These are phyloP conservation scores for Botrytis porri DNA, from an alignment of 2,329 filamentous ascomycete genomes.

Conservation along the genomic window DNA sequence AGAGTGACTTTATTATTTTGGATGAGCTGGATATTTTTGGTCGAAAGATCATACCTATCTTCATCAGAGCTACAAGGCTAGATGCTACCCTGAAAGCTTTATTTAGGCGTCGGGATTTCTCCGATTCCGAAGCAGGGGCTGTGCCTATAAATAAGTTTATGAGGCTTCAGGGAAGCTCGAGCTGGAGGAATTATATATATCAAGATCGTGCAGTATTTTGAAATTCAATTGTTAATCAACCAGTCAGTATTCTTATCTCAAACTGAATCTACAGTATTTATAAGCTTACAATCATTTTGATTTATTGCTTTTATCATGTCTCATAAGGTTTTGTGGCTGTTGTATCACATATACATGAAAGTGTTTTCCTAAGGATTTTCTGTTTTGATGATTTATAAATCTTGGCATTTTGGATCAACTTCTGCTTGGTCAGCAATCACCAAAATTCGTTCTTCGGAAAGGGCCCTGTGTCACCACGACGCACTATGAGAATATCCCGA, in stretches of 20 bases:
- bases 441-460: not conserved
- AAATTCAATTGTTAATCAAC: not conserved
- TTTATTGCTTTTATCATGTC: rapidly evolving
- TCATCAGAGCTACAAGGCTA: not conserved
- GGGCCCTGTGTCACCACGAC: not conserved
- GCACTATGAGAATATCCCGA: not conserved
- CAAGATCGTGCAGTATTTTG: not conserved
- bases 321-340: rapidly evolving
- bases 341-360: rapidly evolving
- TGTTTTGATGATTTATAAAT: not conserved
- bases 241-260: not conserved
- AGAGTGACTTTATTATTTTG: not conserved
- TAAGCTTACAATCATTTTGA: rapidly evolving
- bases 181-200: not conserved
- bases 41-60: conserved; percentile 5
- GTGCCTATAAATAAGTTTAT: not conserved
- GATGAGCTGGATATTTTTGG: conserved; percentile 3
- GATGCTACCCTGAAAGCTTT: conserved; percentile 14
- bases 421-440: not conserved
- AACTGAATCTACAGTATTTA: rapidly evolving
- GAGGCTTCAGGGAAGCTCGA: not conserved
- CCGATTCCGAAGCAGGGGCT: conserved; percentile 2
- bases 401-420: not conserved
- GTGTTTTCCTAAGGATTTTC: not conserved
- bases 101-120: conserved; percentile 17